These are phyloP conservation scores for Cutaneotrichosporon curvatum DNA, from an alignment of 1,284 basidiomycete genomes.

Conservation along the genomic window DNA sequence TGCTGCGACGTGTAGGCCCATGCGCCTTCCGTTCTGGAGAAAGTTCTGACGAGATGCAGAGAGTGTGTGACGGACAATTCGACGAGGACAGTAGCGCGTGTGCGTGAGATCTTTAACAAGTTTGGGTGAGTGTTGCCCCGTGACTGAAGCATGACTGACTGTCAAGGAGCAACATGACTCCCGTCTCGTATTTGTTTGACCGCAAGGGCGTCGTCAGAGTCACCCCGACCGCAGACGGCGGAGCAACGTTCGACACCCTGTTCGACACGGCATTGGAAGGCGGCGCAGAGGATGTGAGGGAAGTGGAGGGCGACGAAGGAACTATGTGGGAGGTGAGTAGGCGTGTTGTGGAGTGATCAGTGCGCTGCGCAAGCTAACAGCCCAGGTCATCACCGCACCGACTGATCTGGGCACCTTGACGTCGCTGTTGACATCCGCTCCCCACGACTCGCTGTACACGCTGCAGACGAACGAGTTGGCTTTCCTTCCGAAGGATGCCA, in stretches of 20 bases:
- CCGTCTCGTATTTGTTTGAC: constrained; percentile 70
- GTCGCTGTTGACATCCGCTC: constrained; percentile 15
- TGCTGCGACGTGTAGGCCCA: too few species aligned
- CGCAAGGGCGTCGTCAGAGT: constrained; percentile 61
- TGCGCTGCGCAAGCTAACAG: not conserved
- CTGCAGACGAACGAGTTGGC: constrained; percentile 32
- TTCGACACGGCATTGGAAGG: constrained; percentile 44
- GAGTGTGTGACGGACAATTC: constrained; percentile 70
- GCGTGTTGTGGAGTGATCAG: not conserved
- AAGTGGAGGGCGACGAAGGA: constrained; percentile 26
- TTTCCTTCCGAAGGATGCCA: constrained; percentile 32
- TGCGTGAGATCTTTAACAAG: constrained; percentile 57
- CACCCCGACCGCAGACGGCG: constrained; percentile 38
- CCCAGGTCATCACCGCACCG: constrained; percentile 30
- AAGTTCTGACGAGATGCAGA: constrained; percentile 48
- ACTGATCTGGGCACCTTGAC: constrained; percentile 27
- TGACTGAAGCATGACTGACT: not conserved
- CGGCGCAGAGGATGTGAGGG: constrained; percentile 51
- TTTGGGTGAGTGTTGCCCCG: constrained; percentile 52
- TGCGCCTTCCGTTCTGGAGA: too few species aligned
- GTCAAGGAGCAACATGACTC: constrained; percentile 57
- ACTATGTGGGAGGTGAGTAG: constrained; percentile 26
- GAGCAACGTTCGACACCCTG: constrained; percentile 35
- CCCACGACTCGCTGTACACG: constrained; percentile 17
- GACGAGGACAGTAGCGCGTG: constrained; percentile 59